Evolutionary conservation across 768 basidiomycete genomes (phyloP).

Genomic region (Mycena indigotica): DNA sequence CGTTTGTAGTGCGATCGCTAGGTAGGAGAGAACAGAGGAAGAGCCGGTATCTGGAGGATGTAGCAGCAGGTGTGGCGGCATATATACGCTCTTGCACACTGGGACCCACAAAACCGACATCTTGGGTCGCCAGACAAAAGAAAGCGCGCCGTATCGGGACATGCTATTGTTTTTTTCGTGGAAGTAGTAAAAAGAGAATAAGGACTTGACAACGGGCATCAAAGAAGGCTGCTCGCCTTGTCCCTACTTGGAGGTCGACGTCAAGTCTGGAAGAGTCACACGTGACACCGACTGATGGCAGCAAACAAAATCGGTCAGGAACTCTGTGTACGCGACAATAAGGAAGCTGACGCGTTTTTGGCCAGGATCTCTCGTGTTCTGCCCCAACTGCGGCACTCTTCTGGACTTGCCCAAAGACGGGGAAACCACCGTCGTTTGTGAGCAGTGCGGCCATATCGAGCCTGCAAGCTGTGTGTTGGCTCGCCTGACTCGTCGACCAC

Average conservation of each 20-base stretch:
- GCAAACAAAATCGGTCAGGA: slow-evolving; percentile 44
- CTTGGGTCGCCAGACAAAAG: slow-evolving; percentile 20
- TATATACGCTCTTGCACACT: slow-evolving; percentile 19
- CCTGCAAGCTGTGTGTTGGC: slow-evolving; percentile 81
- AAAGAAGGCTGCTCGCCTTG: slow-evolving; percentile 1
- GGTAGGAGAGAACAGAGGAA: not conserved
- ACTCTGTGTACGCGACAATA: not conserved
- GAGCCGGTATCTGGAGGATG: not conserved
- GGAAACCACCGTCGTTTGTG: slow-evolving; percentile 76
- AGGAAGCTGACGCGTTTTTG: slow-evolving; percentile 2
- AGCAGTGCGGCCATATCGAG: slow-evolving; percentile 86
- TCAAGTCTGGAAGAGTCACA: not conserved
- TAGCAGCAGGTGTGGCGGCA: slow-evolving; percentile 4
- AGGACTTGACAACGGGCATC: slow-evolving; percentile 6
- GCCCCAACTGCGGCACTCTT: slow-evolving; percentile 89
- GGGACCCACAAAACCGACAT: slow-evolving; percentile 27
- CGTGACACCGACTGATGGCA: not conserved
- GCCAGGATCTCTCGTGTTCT: slow-evolving; percentile 89
- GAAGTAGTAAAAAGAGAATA: not conserved
- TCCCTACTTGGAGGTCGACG: not conserved
- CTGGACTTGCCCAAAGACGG: slow-evolving; percentile 79
- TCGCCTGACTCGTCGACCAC: not conserved
- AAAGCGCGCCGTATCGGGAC: slow-evolving; percentile 10
- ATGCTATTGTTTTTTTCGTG: slow-evolving; percentile 20
- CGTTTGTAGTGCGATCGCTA: not conserved